Evolutionary conservation across 2,329 filamentous ascomycete genomes (phyloP), one percentile per base, ranked within the genome.

Genomic region (Colletotrichum scovillei): DNA sequence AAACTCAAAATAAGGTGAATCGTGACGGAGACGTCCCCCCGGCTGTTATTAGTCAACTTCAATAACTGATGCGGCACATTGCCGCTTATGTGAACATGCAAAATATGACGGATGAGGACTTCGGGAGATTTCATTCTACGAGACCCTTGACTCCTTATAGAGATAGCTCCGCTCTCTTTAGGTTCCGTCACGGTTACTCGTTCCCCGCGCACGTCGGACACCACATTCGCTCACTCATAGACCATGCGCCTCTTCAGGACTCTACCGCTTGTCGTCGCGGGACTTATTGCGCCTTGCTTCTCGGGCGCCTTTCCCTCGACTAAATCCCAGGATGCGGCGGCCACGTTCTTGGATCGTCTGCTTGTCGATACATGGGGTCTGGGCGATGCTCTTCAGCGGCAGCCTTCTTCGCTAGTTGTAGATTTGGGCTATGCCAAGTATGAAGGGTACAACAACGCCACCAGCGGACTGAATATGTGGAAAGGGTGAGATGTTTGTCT

Each of bases 401-500:
- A 22, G 42, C 19, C 42, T 22, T n/a, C 22, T 1, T 24, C 9
- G 2, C 56, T 56, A 4, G 2, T 24, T 7, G 84, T 87, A 26
- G 82, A 88, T 74, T 76, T 88, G 1, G 86, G 82, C 9, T 88
- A 88, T 69, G 81, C 81, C 9, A 78, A 79, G 24, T 88, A 88
- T 73, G 78, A 84, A 72, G 87, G 86, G 11, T 80, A 78, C 42
- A 79, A 82, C 53, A 81, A 87, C 73, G 24, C 78, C 5, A 79
- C 80, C 0, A 53, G 14, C 0, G 80, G 81, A 2, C 63, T 87
- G 11, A 87, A 88, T 69, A 78, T 82, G 32, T 88, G 82, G 80
- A 85, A 83, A 77, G 85, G 86, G 86, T 85, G 80, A 59, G 72
- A 49, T n/a, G 32, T 28, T 24, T 22, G 5, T 14, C 16, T 56